phyloP scores from a whole-genome alignment of 768 basidiomycete species.

The Calvatia gigantea region DNA sequence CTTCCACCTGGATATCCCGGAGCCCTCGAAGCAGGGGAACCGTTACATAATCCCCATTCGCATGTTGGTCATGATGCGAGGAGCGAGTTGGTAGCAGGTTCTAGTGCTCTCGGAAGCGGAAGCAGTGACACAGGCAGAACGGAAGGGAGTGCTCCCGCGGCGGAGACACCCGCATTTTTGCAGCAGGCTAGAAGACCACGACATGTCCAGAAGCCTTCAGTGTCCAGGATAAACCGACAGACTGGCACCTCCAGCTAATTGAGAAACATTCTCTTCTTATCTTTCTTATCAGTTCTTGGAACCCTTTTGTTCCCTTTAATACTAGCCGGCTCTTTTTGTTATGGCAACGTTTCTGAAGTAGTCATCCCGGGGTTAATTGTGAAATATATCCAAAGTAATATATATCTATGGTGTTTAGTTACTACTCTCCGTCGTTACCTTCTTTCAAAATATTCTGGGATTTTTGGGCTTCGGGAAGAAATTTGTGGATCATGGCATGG shows the following conservation, averaged over 20 bases:
- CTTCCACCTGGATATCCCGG: slow-evolving; percentile 51
- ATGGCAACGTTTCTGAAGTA: no score
- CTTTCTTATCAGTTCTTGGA: not conserved
- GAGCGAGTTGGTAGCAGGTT: slow-evolving; percentile 14
- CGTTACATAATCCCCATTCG: slow-evolving; percentile 1
- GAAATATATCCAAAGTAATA: no score
- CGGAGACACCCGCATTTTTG: slow-evolving; percentile 13
- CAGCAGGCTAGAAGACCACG: slow-evolving; percentile 23
- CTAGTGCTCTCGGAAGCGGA: slow-evolving; percentile 11
- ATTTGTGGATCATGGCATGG: no score
- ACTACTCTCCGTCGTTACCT: no score
- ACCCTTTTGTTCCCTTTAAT: not conserved
- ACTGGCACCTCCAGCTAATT: not conserved
- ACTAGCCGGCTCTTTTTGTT: no score
- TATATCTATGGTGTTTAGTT: not conserved
- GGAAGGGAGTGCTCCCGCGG: slow-evolving; percentile 12
- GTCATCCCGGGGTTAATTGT: no score
- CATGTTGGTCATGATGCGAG: slow-evolving; percentile 11
- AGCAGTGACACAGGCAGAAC: slow-evolving; percentile 19
- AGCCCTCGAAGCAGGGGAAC: not conserved
- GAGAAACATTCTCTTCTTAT: not conserved
- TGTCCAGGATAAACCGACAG: not conserved
- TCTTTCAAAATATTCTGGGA: no score
- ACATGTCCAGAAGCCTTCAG: slow-evolving; percentile 17
- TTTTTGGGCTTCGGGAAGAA: no score